Conservation (phyloP, 352 stramenopile genomes). For the Saprolegnia parasitica region DNA sequence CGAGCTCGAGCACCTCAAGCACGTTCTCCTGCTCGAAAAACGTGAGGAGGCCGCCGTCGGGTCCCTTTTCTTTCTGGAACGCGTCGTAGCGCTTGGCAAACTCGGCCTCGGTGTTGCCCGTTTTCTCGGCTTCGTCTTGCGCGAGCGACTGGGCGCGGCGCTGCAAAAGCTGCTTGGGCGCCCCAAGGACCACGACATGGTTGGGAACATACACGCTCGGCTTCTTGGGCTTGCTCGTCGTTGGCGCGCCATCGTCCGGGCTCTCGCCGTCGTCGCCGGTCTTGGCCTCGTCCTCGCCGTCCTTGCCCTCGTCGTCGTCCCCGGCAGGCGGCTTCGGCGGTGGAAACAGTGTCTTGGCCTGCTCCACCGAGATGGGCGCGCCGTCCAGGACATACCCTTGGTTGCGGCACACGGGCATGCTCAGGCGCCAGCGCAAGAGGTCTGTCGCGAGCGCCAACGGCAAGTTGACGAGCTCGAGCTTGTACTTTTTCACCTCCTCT, state of each 20-base stretch:
- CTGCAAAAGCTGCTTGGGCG: conserved; percentile 47
- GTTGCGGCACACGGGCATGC: conserved; percentile 53
- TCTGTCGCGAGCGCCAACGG: conserved; percentile 38
- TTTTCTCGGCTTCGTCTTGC: conserved; percentile 50
- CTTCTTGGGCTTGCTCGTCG: conserved; percentile 27
- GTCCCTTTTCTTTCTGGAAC: conserved; percentile 32
- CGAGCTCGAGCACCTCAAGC: conserved; percentile 68
- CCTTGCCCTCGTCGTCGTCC: conserved; percentile 28
- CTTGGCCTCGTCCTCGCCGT: conserved; percentile 28
- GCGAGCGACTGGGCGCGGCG: conserved; percentile 47
- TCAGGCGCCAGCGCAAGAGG: conserved; percentile 65
- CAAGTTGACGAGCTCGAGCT: conserved; percentile 41
- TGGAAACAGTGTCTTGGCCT: conserved; percentile 47
- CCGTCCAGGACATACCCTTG: conserved; percentile 82
- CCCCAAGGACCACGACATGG: conserved; percentile 59
- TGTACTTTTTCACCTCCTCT: conserved; percentile 43
- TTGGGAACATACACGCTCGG: conserved; percentile 42
- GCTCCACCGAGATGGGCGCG: conserved; percentile 42
- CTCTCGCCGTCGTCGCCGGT: neutral
- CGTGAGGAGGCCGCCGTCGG: conserved; percentile 32
- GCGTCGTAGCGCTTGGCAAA: conserved; percentile 50
- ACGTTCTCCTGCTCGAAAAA: conserved; percentile 63
- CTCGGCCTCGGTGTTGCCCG: conserved; percentile 54
- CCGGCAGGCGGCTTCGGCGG: conserved; percentile 29
- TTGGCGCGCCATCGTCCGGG: conserved; percentile 19